These are phyloP conservation scores for Penicillium steckii DNA, from an alignment of 495 filamentous ascomycete species.

Conservation along the genomic window DNA sequence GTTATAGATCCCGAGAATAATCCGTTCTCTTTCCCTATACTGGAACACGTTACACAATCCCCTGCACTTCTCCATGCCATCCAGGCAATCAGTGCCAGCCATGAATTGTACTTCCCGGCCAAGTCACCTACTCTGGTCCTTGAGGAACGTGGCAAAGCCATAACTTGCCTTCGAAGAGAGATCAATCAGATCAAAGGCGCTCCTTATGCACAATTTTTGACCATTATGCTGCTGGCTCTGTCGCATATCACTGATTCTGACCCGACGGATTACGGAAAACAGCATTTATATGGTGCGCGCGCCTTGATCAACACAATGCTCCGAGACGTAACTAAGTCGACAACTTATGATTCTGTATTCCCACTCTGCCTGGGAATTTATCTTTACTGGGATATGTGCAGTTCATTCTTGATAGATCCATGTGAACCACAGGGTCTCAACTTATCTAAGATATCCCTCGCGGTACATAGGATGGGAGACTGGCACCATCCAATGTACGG, in stretches of 20 bases:
- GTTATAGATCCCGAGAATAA: conserved; percentile 16
- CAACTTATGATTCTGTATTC: conserved; percentile 1
- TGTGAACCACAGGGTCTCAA: conserved; percentile 5
- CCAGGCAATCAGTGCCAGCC: conserved; percentile 15
- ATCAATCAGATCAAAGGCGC: background rate
- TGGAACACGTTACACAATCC: conserved; percentile 12
- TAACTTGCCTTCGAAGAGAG: conserved; percentile 13
- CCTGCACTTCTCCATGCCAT: conserved; percentile 14
- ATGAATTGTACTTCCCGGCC: conserved; percentile 14
- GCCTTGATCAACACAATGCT: conserved; percentile 13
- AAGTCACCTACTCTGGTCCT: conserved; percentile 5
- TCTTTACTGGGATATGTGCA: conserved; percentile 19
- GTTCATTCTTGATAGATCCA: conserved; percentile 12
- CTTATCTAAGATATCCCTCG: conserved; percentile 5
- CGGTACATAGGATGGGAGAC: conserved; percentile 12
- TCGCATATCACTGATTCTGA: conserved; percentile 7
- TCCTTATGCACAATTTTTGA: conserved; percentile 1
- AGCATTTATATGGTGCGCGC: conserved; percentile 15
- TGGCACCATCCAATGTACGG: conserved; percentile 15
- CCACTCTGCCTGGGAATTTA: conserved; percentile 13
- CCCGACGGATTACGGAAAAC: conserved; percentile 10
- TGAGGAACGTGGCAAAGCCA: conserved; percentile 15
- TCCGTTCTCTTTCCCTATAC: conserved; percentile 7
- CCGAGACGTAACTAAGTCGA: conserved; percentile 3
- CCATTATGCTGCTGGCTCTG: conserved; percentile 7